Evolutionary conservation across 2,329 filamentous ascomycete genomes (phyloP).

Genomic region (Drechslerella dactyloides): DNA sequence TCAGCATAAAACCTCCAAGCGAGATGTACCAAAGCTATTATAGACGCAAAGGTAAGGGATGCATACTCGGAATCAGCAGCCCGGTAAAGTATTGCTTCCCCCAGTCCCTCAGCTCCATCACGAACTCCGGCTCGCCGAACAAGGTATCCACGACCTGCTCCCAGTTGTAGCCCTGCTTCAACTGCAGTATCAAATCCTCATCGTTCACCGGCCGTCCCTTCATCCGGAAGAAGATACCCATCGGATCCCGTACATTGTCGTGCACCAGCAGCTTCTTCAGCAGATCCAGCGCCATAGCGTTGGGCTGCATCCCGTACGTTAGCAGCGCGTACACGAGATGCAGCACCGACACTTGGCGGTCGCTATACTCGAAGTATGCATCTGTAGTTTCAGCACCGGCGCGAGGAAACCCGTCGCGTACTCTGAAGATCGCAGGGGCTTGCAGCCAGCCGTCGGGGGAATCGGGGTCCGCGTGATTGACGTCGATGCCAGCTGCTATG

Average conservation of each 20-base stretch:
- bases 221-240: constrained; percentile 37
- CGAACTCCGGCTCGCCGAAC: constrained; percentile 15
- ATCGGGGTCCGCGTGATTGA: constrained; percentile 28
- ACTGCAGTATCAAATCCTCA: constrained; percentile 31
- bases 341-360: constrained; percentile 23
- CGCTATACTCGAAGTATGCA: constrained; percentile 36
- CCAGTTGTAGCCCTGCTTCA: constrained; percentile 31
- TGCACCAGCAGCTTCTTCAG: constrained; percentile 30
- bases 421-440: constrained; percentile 20
- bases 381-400: no score
- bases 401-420: no score
- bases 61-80: constrained; percentile 31
- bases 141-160: constrained; percentile 12
- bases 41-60: neutral
- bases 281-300: constrained; percentile 34
- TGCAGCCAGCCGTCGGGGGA: constrained; percentile 26
- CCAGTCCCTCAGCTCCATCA: constrained; percentile 29
- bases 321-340: constrained; percentile 37
- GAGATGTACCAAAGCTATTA: neutral
- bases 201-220: constrained; percentile 28
- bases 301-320: constrained; percentile 32
- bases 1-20: constrained; percentile 5
- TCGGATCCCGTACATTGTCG: constrained; percentile 17
- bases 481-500: constrained; percentile 31
- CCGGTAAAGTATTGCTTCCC: constrained; percentile 29